phyloP scores from a whole-genome alignment of 768 basidiomycete species.

The Tulasnella sp. region DNA sequence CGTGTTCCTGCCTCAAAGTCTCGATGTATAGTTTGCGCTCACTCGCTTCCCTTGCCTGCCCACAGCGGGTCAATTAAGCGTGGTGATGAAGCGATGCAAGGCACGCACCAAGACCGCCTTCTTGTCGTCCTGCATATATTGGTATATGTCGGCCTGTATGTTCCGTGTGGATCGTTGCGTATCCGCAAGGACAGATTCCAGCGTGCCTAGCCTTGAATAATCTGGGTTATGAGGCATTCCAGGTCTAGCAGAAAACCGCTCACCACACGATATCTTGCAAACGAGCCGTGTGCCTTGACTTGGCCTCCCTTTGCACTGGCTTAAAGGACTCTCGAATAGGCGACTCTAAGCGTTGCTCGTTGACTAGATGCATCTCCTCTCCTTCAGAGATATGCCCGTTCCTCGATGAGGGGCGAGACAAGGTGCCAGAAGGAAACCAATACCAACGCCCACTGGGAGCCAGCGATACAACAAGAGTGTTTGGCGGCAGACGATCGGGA shows the following conservation, averaged over 20 bases:
- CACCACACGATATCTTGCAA: slow-evolving; percentile 66
- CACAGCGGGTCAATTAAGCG: no score
- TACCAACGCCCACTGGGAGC: slow-evolving; percentile 48
- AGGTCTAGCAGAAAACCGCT: slow-evolving; percentile 22
- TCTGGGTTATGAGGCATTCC: slow-evolving; percentile 5
- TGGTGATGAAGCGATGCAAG: no score
- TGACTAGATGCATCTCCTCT: slow-evolving; percentile 13
- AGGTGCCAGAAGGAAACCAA: slow-evolving; percentile 35
- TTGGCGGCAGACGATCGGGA: slow-evolving; percentile 47
- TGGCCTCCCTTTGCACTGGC: slow-evolving; percentile 19
- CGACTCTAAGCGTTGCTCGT: slow-evolving; percentile 10
- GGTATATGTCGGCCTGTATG: slow-evolving; percentile 28
- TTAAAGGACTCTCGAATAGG: not conserved
- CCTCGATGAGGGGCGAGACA: slow-evolving; percentile 17
- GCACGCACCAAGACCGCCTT: not conserved
- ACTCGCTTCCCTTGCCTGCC: slow-evolving; percentile 54
- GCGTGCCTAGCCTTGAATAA: slow-evolving; percentile 30
- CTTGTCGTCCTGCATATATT: slow-evolving; percentile 22
- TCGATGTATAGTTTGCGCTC: slow-evolving; percentile 48
- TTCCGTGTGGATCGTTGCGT: slow-evolving; percentile 28
- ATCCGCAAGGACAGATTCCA: slow-evolving; percentile 33
- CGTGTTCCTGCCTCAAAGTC: slow-evolving; percentile 36
- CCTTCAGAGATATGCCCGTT: slow-evolving; percentile 21
- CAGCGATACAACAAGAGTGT: slow-evolving; percentile 57
- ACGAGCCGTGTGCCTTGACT: slow-evolving; percentile 36